Evolutionary conservation across 306 rosid species (phyloP), one percentile per base, ranked within the genome.

Genomic region (Glycine soja): DNA sequence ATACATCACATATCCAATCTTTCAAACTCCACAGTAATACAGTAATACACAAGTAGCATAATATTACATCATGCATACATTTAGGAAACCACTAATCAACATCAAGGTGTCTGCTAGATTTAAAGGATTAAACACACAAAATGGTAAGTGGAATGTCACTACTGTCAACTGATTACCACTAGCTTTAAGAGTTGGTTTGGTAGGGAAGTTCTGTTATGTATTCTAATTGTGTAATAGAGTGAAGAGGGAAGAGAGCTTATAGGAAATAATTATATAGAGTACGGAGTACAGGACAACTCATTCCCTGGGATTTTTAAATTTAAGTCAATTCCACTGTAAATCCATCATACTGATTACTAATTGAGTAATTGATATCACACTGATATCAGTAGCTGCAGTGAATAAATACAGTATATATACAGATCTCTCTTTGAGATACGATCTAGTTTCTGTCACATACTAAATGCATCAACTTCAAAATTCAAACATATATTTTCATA

Each of bases 1-100:
- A 79, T 58, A 36, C 51, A 74, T 50, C 19, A 72, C 76, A 63
- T 43, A 80, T 52, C 74, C 64, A 70, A 12, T 69, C 70, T 54
- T 80, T 19, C 64, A 72, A 8, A 76, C 47, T 80, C 34, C 64
- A 71, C 11, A 24, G 30, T 24, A 24, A 24, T 24, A 24, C 2
- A 69, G 18, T 34, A 45, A 62, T 4, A 61, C 54, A 62, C 7
- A 16, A 76, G 56, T 19, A 66, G 64, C 36, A 56, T 51, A 76
- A 80, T 47, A 75, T 48, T 52, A 52, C 57, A 52, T n/a, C 61
- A 15, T 54, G 3, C 15, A 54, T 54, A 54, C 10, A 0, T 54
- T 15, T 15, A 54, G 24, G 24, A 54, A 54, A 54, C 61, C 61
- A 54, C 61, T 30, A n/a, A 54, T 54, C 9, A n/a, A n/a, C n/a